Conservation (phyloP, 1,139 yeast genomes). For the Protomyces inouyei region DNA sequence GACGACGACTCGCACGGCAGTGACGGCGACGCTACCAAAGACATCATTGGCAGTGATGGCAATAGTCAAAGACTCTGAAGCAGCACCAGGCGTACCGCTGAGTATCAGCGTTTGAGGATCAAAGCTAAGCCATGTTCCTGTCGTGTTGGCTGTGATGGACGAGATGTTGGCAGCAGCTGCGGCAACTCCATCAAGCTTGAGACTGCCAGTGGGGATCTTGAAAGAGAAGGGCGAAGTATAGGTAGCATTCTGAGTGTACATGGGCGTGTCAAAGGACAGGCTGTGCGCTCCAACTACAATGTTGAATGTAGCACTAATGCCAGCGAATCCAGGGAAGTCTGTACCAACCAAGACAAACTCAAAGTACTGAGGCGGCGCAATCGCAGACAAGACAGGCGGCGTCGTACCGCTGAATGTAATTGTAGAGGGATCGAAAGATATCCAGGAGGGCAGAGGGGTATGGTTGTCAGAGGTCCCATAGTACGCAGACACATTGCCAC, state of each 20-base stretch:
- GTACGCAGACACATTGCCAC: conserved; percentile 51
- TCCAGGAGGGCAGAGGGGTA: conserved; percentile 89
- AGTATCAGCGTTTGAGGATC: conserved; percentile 59
- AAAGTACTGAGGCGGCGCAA: conserved; percentile 79
- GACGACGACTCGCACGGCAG: conserved; percentile 33
- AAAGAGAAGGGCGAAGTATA: conserved; percentile 52
- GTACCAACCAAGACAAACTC: conserved; percentile 73
- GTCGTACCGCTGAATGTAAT: conserved; percentile 81
- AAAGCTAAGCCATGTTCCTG: conserved; percentile 62
- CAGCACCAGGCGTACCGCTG: conserved; percentile 52
- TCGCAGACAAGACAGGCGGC: conserved; percentile 74
- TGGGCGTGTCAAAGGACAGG: conserved; percentile 56
- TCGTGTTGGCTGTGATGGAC: conserved; percentile 39
- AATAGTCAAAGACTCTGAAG: conserved; percentile 39
- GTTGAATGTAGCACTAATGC: conserved; percentile 63
- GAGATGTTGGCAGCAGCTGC: conserved; percentile 54
- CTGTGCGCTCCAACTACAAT: conserved; percentile 84
- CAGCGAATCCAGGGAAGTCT: conserved; percentile 70
- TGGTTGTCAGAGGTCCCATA: conserved; percentile 78
- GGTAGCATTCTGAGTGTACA: conserved; percentile 55
- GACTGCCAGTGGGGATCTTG: conserved; percentile 55
- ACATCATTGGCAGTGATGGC: conserved; percentile 30
- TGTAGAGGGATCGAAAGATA: conserved; percentile 55
- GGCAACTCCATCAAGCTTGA: conserved; percentile 56
- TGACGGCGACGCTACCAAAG: conserved; percentile 32